Conservation (phyloP, 2,329 filamentous ascomycete species). For the Calonectria fujianensis region DNA sequence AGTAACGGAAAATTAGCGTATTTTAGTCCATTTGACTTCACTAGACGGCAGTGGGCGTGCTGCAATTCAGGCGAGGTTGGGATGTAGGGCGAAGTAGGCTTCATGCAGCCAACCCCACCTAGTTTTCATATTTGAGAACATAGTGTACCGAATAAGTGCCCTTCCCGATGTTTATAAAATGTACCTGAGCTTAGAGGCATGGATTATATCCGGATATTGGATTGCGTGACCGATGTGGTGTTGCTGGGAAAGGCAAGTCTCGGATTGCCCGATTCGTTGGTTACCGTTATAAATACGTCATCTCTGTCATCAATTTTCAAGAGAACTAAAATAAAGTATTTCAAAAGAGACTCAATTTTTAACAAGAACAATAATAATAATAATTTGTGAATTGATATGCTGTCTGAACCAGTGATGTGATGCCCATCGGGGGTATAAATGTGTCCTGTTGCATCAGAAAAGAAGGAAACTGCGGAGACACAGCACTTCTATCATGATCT, state of each 20-base stretch:
- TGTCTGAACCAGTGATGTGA: slow-evolving; percentile 50
- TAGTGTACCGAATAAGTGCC: no score
- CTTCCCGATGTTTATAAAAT: neutral
- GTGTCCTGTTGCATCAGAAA: slow-evolving; percentile 48
- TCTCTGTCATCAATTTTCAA: neutral
- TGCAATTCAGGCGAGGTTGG: neutral
- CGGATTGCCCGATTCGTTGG: no score
- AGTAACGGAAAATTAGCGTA: neutral
- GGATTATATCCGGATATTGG: no score
- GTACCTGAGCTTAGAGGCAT: no score
- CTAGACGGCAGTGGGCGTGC: neutral
- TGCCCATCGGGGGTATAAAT: slow-evolving; percentile 58
- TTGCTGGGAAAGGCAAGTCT: neutral
- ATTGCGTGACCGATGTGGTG: no score
- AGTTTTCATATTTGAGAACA: neutral
- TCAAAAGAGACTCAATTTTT: slow-evolving; percentile 38
- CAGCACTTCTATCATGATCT: slow-evolving; percentile 42
- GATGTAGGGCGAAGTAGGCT: no score
- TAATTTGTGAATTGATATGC: slow-evolving; percentile 35
- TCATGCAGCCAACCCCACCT: neutral
- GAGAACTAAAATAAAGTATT: neutral
- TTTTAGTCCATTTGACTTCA: neutral
- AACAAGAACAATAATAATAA: neutral
- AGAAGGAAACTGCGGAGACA: slow-evolving; percentile 44
- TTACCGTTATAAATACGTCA: neutral